Percentiles rank a stretch among this genome's conserved stretches.
phyloP scores from a whole-genome alignment of 2,329 filamentous ascomycete species.

The Monilinia fructicola region DNA sequence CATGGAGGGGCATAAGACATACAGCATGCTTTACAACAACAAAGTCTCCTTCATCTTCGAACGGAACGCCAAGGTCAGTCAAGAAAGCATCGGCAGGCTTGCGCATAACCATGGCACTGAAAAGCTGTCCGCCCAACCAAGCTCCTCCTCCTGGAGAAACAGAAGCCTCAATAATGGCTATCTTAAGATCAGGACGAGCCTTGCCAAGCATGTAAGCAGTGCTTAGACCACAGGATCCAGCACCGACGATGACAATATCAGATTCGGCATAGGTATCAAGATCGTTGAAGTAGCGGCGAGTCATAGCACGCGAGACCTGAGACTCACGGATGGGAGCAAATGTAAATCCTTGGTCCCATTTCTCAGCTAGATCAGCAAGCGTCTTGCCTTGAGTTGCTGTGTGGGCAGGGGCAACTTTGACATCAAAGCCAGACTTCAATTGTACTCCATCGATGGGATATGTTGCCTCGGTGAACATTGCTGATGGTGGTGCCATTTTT shows the following conservation, averaged over 20 bases:
- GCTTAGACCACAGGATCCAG: constrained; percentile 83
- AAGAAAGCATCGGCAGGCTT: constrained; percentile 88
- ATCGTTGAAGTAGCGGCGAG: constrained; percentile 86
- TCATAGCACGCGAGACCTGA: constrained; percentile 92
- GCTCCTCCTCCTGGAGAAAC: constrained; percentile 86
- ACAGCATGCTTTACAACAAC: constrained; percentile 89
- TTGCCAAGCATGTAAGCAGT: constrained; percentile 82
- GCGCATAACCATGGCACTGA: constrained; percentile 93
- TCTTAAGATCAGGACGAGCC: constrained; percentile 83
- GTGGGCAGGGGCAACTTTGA: constrained; percentile 50
- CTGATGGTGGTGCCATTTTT: constrained; percentile 77
- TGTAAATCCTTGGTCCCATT: constrained; percentile 72
- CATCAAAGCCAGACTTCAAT: constrained; percentile 48
- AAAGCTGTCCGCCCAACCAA: constrained; percentile 92
- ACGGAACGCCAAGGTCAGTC: constrained; percentile 76
- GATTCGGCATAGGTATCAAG: constrained; percentile 87
- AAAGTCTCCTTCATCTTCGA: constrained; percentile 83
- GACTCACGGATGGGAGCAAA: constrained; percentile 88
- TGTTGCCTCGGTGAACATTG: constrained; percentile 53
- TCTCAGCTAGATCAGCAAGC: constrained; percentile 65
- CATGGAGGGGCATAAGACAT: constrained; percentile 24
- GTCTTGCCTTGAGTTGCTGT: constrained; percentile 45
- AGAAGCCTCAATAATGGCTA: constrained; percentile 84
- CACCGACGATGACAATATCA: constrained; percentile 90
- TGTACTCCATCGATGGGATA: constrained; percentile 40